phyloP scores from a whole-genome alignment of 345 rosid genomes.

The Hypericum androsaemum region DNA sequence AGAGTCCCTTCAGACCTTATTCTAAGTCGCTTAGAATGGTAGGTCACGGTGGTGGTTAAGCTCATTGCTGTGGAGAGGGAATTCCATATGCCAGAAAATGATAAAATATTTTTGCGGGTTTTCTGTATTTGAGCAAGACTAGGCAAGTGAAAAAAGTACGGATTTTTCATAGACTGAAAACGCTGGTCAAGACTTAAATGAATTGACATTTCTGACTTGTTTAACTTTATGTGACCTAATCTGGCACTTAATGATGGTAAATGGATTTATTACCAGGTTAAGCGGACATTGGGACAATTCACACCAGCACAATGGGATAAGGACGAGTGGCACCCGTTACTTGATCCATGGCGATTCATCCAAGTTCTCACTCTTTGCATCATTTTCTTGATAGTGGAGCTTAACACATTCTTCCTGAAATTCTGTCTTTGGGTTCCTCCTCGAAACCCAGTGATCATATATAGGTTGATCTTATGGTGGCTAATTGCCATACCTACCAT shows the following conservation, averaged over 20 bases:
- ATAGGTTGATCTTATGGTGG: conserved; percentile 97
- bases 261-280: conserved; percentile 39
- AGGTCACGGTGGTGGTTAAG: too few species aligned
- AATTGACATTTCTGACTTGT: too few species aligned
- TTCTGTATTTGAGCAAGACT: too few species aligned
- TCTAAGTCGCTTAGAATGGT: too few species aligned
- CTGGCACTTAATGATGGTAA: neutral
- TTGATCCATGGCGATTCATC: conserved; percentile 93
- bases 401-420: conserved; percentile 96
- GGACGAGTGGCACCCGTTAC: conserved; percentile 97
- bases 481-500: conserved; percentile 92
- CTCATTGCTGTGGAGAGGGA: too few species aligned
- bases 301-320: conserved; percentile 99
- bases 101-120: too few species aligned
- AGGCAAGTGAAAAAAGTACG: too few species aligned
- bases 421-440: conserved; percentile 97
- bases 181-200: too few species aligned
- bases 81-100: too few species aligned
- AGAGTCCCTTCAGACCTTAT: too few species aligned
- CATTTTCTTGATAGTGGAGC: conserved; percentile 78
- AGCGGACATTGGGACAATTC: conserved; percentile 81
- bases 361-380: conserved; percentile 90
- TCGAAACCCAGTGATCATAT: conserved; percentile 75
- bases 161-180: too few species aligned
- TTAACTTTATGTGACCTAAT: too few species aligned